A percentile compares a stretch with the other conserved stretches of the same genome.
Conservation (phyloP, 2,329 filamentous ascomycete genomes). For the Fusarium lyarnte region DNA sequence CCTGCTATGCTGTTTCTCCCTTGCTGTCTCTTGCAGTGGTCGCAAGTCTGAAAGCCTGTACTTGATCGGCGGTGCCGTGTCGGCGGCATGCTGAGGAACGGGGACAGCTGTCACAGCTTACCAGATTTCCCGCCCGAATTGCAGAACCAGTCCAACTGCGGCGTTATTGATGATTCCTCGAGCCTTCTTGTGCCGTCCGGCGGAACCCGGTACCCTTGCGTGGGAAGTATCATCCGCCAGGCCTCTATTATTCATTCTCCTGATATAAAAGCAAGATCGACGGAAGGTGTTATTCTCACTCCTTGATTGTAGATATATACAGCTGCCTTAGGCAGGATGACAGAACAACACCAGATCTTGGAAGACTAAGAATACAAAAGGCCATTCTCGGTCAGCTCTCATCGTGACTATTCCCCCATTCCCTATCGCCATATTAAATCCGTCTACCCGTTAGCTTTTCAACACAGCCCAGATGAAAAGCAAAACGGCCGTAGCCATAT, state of each 20-base stretch:
- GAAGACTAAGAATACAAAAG: background rate
- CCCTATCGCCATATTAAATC: background rate
- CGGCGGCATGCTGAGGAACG: background rate
- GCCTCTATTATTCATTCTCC: fast-evolving
- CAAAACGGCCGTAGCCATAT: background rate
- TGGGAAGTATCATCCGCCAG: background rate
- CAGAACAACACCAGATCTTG: no score
- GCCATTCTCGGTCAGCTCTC: background rate
- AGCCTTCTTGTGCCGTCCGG: no score
- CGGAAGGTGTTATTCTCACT: no score
- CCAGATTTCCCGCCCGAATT: no score
- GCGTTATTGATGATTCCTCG: fast-evolving
- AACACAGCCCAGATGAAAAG: background rate
- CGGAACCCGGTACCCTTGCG: background rate
- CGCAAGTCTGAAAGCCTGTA: constrained; percentile 25
- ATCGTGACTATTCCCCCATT: no score
- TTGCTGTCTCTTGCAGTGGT: constrained; percentile 24
- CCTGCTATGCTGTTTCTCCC: constrained; percentile 22
- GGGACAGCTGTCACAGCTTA: background rate
- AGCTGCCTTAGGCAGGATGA: fast-evolving
- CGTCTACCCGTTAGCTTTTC: no score
- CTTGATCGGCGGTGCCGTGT: background rate
- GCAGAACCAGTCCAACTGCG: background rate
- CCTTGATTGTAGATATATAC: no score
- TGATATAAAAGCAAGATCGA: background rate